Evolutionary conservation across 192 early-diverging fungal species (phyloP).

Genomic region (Coemansia sp.): DNA sequence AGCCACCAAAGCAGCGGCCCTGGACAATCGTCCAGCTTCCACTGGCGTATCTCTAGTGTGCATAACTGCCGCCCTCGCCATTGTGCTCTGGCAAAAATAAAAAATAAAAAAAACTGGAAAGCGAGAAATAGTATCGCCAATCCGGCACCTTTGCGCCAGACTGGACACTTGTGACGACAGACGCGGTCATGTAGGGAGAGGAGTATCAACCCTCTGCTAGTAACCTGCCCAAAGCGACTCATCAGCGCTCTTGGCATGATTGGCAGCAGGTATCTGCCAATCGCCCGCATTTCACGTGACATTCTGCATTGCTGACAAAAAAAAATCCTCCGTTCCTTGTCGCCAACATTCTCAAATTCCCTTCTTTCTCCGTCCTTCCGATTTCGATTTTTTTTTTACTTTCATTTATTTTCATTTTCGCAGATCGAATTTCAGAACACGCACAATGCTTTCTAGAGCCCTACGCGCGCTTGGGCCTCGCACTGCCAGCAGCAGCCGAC

Average conservation of each 20-base stretch:
- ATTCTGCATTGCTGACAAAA: no score
- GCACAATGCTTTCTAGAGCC: conserved; percentile 28
- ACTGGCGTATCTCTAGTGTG: neutral
- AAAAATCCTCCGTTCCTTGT: neutral
- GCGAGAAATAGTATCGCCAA: conserved; percentile 3
- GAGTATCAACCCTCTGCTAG: no score
- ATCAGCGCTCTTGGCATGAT: neutral
- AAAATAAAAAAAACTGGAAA: neutral
- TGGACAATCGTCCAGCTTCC: neutral
- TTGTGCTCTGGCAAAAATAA: neutral
- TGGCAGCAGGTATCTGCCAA: neutral
- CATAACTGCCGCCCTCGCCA: neutral
- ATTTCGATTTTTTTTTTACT: conserved; percentile 3
- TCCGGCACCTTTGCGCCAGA: neutral
- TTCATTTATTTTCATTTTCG: conserved; percentile 1
- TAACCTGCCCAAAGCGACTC: no score
- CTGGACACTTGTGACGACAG: neutral
- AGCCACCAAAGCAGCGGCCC: neutral
- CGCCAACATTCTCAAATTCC: neutral
- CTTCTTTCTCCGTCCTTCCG: neutral
- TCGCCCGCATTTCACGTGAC: neutral
- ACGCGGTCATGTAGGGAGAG: neutral
- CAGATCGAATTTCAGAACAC: neutral
- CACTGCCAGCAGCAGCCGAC: conserved; percentile 5
- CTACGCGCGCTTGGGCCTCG: conserved; percentile 14